Conservation (phyloP, 192 early-diverging fungal genomes). For the Podila clonocystis region DNA sequence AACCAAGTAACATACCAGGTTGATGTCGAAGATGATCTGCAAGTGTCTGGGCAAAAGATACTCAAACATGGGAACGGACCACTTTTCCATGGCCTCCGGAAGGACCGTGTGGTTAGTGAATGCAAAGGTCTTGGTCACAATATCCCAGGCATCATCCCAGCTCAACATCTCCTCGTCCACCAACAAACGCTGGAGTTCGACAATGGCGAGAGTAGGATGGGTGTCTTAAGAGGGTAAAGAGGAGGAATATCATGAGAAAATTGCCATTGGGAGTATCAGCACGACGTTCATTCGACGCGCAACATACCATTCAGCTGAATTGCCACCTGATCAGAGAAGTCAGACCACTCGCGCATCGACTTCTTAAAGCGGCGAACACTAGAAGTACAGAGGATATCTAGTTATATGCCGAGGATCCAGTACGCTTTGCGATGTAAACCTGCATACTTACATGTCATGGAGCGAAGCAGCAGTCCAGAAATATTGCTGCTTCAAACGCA, state of each 20-base stretch:
- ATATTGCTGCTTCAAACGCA: constrained; percentile 98
- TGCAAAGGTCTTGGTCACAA: constrained; percentile 89
- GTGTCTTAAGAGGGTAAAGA: constrained; percentile 70
- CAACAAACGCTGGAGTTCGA: constrained; percentile 92
- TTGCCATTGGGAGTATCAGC: not conserved
- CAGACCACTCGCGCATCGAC: constrained; percentile 79
- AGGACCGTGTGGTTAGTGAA: constrained; percentile 99
- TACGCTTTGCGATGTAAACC: not conserved
- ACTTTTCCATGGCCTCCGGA: constrained; percentile 98
- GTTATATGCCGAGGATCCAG: not conserved
- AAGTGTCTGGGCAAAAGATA: constrained; percentile 96
- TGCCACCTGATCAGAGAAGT: constrained; percentile 93
- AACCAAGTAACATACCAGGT: constrained; percentile 63
- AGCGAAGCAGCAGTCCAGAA: constrained; percentile 95
- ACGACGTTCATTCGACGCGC: not conserved
- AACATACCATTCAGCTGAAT: constrained; percentile 91
- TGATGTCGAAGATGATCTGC: constrained; percentile 99
- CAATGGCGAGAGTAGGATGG: constrained; percentile 94
- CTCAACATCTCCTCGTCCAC: constrained; percentile 88
- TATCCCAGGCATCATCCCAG: constrained; percentile 98
- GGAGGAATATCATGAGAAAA: not conserved
- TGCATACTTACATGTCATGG: constrained; percentile 68
- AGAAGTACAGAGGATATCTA: not conserved
- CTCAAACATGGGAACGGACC: constrained; percentile 94
- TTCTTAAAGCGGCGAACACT: constrained; percentile 95